Base-by-base conservation (phyloP, 306 rosid species). In the Cyclanthera cordifolia region DNA sequence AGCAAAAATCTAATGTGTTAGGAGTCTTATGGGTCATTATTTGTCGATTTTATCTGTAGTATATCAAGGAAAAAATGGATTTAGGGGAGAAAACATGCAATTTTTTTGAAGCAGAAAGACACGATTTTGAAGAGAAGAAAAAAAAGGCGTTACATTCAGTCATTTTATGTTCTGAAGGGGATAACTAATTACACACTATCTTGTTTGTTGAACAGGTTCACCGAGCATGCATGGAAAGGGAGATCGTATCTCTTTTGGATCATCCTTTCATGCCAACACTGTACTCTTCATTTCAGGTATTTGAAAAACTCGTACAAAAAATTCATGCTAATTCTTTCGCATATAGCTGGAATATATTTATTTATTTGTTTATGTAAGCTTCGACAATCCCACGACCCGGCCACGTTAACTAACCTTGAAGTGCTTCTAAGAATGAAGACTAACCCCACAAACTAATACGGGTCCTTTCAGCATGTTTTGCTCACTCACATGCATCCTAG, bases 211-310 rank as follows among this genome's bases (percentile, higher is more conserved):
- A 78, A 74, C 91, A 93, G 98, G 98, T 93, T 78, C 98, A 93
- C 73, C 84, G 98, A 60, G 90, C 94, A 54, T 93, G 98, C 77
- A 75, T 85, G 55, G 98, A 93, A 77, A 82, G 96, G 83, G 95
- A 89, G 70, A 86, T 93, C 74, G 86, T 93, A 77, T 83, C 98
- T 3, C 78, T 81, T 69, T 82, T 93, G 59, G 98, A 93, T 71
- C 98, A 93, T 83, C 98, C 98, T 74, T 89, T 93, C 81, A 95
- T 93, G 78, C 98, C 96, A 69, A 59, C 98, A 0, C 79, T 93
- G 12, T 93, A 93, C 86, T 74, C 95, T 72, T 93, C 98, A 77
- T 93, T 89, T 82, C 90, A 89, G 95, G 98, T 93, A 61, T 39
- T 57, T 2, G 37, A 32, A 32, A 59, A 10, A n/a, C 1, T 8